These are phyloP conservation scores for Seminavis robusta DNA, from an alignment of 108 stramenopile genomes.

Conservation along the genomic window DNA sequence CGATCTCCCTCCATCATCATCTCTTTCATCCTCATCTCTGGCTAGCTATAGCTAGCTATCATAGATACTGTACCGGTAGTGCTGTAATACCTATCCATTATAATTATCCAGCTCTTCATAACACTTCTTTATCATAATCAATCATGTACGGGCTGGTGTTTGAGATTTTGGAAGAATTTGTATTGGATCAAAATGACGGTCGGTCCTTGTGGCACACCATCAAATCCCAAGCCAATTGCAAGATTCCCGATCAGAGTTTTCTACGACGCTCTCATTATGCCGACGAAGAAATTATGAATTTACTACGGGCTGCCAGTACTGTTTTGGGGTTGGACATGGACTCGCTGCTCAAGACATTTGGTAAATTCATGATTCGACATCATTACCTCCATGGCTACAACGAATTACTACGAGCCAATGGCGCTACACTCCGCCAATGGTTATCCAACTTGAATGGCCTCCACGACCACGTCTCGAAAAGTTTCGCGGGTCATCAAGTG, in stretches of 20 bases:
- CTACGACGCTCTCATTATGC: slow-evolving; percentile 24
- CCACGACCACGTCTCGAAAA: slow-evolving; percentile 29
- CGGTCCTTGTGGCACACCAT: slow-evolving; percentile 56
- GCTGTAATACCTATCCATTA: no score
- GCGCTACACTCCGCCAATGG: slow-evolving; percentile 30
- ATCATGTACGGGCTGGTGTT: no score
- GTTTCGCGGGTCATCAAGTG: slow-evolving; percentile 16
- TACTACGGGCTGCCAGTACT: slow-evolving; percentile 24
- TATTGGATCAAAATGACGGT: no score
- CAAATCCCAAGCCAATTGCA: slow-evolving; percentile 38
- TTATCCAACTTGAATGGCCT: slow-evolving; percentile 36
- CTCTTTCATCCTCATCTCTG: no score
- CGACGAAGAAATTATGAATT: slow-evolving; percentile 19
- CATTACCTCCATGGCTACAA: slow-evolving; percentile 26
- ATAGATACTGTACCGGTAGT: no score
- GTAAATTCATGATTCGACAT: slow-evolving; percentile 33
- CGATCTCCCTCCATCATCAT: no score
- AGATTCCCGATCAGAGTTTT: slow-evolving; percentile 29
- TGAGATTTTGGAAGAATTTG: no score
- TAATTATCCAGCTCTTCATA: no score
- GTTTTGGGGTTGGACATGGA: slow-evolving; percentile 13
- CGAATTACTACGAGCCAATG: slow-evolving; percentile 35
- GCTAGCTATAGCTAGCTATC: no score
- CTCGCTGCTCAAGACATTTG: slow-evolving; percentile 33
- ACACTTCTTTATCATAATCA: no score